Evolutionary conservation across 2,329 filamentous ascomycete species (phyloP).

Genomic region (Elsinoe batatas): DNA sequence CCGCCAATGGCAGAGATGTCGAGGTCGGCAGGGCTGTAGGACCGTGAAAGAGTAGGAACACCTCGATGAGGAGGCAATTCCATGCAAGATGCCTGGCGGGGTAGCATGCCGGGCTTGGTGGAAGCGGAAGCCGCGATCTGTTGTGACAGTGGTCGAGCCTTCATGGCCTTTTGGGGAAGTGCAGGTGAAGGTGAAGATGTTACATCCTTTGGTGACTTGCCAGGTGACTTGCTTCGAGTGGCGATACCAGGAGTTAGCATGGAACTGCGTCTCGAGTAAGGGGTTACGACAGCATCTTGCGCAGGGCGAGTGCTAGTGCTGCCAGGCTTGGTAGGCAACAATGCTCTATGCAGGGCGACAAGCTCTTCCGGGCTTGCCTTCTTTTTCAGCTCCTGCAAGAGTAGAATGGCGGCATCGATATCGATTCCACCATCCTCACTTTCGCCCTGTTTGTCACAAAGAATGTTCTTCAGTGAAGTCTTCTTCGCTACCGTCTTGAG

Average conservation of each 20-base stretch:
- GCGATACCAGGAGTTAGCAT: constrained; percentile 31
- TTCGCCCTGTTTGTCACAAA: constrained; percentile 3
- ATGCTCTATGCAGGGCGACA: constrained; percentile 31
- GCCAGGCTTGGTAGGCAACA: constrained; percentile 26
- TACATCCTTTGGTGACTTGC: constrained; percentile 5
- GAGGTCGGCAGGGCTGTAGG: constrained; percentile 33
- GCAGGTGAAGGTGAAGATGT: background rate
- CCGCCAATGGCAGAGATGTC: constrained; percentile 34
- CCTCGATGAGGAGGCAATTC: constrained; percentile 3
- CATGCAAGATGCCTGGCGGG: background rate
- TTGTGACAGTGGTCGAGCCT: background rate
- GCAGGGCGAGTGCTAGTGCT: constrained; percentile 14
- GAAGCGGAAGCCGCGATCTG: background rate
- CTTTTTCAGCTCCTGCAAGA: constrained; percentile 40
- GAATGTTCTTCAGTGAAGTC: constrained; percentile 12
- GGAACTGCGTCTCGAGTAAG: constrained; percentile 30
- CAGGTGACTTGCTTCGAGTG: constrained; percentile 17
- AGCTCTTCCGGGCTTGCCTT: constrained; percentile 40
- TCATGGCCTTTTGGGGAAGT: background rate
- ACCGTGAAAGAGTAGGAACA: constrained; percentile 17
- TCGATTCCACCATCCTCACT: constrained; percentile 25
- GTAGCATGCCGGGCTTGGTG: background rate
- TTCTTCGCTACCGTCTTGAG: constrained; percentile 12
- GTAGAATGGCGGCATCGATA: constrained; percentile 34
- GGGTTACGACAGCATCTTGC: constrained; percentile 12